phyloP scores from a whole-genome alignment of 805 yeast genomes.

The Sugiyamaella mastotermitis region DNA sequence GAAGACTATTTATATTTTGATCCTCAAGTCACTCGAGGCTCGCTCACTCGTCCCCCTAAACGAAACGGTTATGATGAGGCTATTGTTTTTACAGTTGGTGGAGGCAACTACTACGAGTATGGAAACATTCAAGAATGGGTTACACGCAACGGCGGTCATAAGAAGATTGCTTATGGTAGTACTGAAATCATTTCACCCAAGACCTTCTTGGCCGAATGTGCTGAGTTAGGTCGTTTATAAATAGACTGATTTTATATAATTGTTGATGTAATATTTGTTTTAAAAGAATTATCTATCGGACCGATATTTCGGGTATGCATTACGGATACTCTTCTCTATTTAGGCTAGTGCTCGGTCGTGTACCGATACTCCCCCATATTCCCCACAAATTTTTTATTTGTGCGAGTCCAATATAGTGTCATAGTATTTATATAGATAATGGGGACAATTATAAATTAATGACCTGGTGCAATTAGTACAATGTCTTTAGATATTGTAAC shows the following conservation, averaged over 20 bases:
- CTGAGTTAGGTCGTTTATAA: slow-evolving; percentile 24
- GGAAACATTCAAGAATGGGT: slow-evolving; percentile 92
- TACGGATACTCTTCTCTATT: too few species aligned
- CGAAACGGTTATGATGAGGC: slow-evolving; percentile 77
- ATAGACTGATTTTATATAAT: not conserved
- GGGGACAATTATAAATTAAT: too few species aligned
- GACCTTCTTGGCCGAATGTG: slow-evolving; percentile 28
- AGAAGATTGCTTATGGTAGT: slow-evolving; percentile 77
- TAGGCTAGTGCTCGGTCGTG: too few species aligned
- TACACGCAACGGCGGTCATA: slow-evolving; percentile 33
- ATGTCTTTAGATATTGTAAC: too few species aligned
- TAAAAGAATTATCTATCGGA: too few species aligned
- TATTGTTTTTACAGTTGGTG: slow-evolving; percentile 90
- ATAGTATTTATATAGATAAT: too few species aligned
- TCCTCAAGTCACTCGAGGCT: slow-evolving; percentile 80
- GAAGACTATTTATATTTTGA: slow-evolving; percentile 90
- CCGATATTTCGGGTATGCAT: too few species aligned
- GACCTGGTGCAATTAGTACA: too few species aligned
- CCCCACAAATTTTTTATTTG: too few species aligned
- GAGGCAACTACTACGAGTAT: slow-evolving; percentile 92
- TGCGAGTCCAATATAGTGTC: too few species aligned
- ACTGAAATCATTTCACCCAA: slow-evolving; percentile 49
- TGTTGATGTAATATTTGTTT: too few species aligned
- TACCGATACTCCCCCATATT: too few species aligned
- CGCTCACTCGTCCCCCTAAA: slow-evolving; percentile 82